Base-by-base conservation (phyloP, 169 alveolate genomes). In the Cyclospora cayetanensis region DNA sequence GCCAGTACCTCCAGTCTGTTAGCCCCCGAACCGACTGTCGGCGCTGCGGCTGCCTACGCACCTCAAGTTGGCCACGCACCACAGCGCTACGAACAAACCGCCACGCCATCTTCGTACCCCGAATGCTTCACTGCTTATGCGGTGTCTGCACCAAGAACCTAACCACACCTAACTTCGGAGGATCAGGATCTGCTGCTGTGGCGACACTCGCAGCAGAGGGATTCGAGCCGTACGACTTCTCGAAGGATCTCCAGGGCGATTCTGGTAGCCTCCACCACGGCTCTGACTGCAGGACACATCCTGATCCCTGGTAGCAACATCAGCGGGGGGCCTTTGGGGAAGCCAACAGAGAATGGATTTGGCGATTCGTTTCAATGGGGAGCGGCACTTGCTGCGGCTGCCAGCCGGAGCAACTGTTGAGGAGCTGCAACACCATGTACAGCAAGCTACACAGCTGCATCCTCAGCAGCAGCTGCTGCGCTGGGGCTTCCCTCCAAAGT, bases 401-500 rank as follows among this genome's bases (percentile, higher is more conserved):
- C 53, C 76, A 22, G 37, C 79, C 1, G 90, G n/a, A 18, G 74
- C 90, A 29, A 50, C 77, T 31, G 65, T 53, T 2, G 60, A 31
- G 3, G 52, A 55, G 34, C 39, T 82, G 50, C 50, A 29, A 5
- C 79, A 22, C 27, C 79, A 46, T 11, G 72, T 79, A 11, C 52
- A 15, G 43, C 66, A 2, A n/a, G n/a, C 55, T 39, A 74, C 86
- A 20, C 41, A 34, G n/a, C 31, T 74, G 27, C 12, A 29, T 12
- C 65, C 86, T 4, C 4, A 31, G 65, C 63, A 41, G 65, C 86
- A 74, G 39, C 4, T 43, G 1, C 86, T 74, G 35, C 37, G 55
- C 29, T 2, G 34, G 22, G 90, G 90, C 25, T 82, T n/a, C 39
- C 77, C 90, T 29, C 90, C 90, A 2, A 63, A 37, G 50, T 77